Evolutionary conservation across 2,329 filamentous ascomycete species (phyloP), one percentile per base, ranked within the genome.

Genomic region (Beauveria scarabaeidicola): DNA sequence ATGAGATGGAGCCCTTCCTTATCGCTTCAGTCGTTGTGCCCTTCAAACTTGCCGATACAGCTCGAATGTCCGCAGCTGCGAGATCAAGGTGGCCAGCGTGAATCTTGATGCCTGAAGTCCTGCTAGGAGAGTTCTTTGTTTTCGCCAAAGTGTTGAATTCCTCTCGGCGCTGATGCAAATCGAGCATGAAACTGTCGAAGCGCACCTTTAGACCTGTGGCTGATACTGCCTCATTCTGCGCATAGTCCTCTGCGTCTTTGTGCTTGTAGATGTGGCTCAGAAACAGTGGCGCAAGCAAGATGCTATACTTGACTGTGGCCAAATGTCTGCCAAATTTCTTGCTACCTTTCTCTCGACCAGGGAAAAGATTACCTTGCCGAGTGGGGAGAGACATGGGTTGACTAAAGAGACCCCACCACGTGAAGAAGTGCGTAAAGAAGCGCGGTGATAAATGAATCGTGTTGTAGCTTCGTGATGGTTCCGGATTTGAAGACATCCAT

Each of bases 241-340:
- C 81, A 68, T 90, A 89, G 62, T 96, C 91, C 69, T 97, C 93
- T 0, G 85, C 85, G 68, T 99, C 94, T 71, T 97, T 97, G 76
- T 99, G 94, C 73, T 97, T 97, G 77, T 99, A 99, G 36, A 99
- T 91, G 67, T 99, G 94, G 66, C 92, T 95, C 63, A 99, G 83
- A 72, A 96, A 99, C 2, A 99, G 77, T 0, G 94, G 94, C 2
- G 94, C 96, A 17, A 99, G 78, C 3, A 97, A 81, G 23, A 99
- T 77, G 63, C 93, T 97, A 76, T 97, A 97, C 77, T 99, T 99
- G 78, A 99, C 92, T 9, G 95, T 99, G n/a, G 91, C 93, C 63
- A 99, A 78, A 73, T 99, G 95, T 53, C 94, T 85, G 15, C 93
- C 93, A 71, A 99, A 99, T 71, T 99, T 99, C 76, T 99, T 99